Percentiles rank a stretch among this genome's conserved stretches.
phyloP scores from a whole-genome alignment of 768 basidiomycete genomes.

The Daedaleopsis nitida region DNA sequence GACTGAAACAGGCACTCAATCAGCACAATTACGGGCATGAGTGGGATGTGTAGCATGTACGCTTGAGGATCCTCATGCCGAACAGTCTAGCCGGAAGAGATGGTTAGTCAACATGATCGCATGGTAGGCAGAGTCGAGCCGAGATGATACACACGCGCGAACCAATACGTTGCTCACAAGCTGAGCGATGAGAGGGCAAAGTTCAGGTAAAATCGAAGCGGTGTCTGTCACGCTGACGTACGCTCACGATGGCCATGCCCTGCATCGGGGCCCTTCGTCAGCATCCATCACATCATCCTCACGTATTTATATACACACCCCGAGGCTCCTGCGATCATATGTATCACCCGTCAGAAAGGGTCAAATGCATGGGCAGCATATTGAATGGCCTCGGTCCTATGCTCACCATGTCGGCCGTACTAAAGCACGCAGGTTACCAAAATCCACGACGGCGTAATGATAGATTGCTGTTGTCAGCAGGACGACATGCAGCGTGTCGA shows the following conservation, averaged over 20 bases:
- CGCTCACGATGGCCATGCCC: not conserved
- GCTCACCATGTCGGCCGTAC: conserved; percentile 4
- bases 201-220: not conserved
- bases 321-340: not conserved
- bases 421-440: conserved; percentile 1
- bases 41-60: not conserved
- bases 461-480: conserved; percentile 6
- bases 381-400: not conserved
- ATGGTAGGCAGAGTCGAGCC: not conserved
- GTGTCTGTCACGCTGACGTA: not conserved
- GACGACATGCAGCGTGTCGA: conserved; percentile 7
- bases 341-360: no score
- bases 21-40: not conserved
- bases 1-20: not conserved
- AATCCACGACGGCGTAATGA: conserved; percentile 4
- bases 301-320: not conserved
- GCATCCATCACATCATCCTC: not conserved
- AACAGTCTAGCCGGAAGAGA: not conserved
- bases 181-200: not conserved
- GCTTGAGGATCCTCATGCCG: not conserved
- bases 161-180: not conserved
- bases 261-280: not conserved
- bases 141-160: not conserved
- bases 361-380: no score
- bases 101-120: not conserved